Conservation (phyloP, 257 asterid genomes). For the Solanum lycopersicoides region DNA sequence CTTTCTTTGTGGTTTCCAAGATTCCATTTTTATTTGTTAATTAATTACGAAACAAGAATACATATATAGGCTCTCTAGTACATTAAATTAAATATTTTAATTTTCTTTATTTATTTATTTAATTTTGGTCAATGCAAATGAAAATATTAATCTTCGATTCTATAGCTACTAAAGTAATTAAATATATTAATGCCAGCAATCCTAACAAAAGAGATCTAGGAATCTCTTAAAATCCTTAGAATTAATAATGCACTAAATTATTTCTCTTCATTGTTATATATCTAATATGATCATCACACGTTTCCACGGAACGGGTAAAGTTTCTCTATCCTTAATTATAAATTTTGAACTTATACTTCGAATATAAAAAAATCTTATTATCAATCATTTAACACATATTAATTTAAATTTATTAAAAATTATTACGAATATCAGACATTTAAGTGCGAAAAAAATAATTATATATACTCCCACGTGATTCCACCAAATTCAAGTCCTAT, state of each 20-base stretch:
- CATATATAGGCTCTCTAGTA: background rate
- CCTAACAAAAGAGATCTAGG: conserved; percentile 11
- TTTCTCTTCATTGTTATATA: background rate
- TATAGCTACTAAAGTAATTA: background rate
- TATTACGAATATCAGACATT: background rate
- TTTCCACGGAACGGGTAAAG: background rate
- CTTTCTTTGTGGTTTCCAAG: conserved; percentile 22
- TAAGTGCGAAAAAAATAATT: too few relatives aligned
- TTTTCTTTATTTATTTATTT: background rate
- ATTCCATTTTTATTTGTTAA: conserved; percentile 5
- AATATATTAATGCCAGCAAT: background rate
- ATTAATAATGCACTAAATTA: conserved; percentile 20
- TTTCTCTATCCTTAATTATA: background rate
- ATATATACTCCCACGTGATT: conserved; percentile 3
- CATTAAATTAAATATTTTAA: too few relatives aligned
- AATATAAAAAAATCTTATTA: background rate
- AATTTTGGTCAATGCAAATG: background rate
- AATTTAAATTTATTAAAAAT: background rate
- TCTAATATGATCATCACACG: background rate
- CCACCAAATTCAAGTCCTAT: conserved; percentile 4
- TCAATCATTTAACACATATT: fast-evolving
- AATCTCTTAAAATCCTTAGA: conserved; percentile 4
- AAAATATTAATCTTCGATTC: background rate
- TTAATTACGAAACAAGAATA: background rate
- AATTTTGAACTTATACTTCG: background rate